These are phyloP conservation scores for Penicillium turbatum DNA, from an alignment of 495 filamentous ascomycete species.

Conservation along the genomic window DNA sequence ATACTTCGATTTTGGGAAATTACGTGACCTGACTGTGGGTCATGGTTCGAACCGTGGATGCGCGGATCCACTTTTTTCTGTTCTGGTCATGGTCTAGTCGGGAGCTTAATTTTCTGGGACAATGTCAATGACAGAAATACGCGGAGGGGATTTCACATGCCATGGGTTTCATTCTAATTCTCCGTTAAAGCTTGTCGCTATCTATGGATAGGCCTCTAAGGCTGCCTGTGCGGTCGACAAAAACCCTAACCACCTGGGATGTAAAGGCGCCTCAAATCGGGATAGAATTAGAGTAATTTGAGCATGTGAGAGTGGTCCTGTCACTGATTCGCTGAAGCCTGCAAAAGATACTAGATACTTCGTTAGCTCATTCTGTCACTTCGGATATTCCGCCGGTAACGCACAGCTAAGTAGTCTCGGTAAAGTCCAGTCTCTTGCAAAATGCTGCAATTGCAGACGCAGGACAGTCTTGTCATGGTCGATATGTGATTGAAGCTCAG, in stretches of 20 bases:
- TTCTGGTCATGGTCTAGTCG: too few relatives aligned
- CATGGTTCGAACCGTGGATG: too few relatives aligned
- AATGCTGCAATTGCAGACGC: constrained; percentile 15
- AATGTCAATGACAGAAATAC: too few relatives aligned
- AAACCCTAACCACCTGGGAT: constrained; percentile 14
- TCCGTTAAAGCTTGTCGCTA: too few relatives aligned
- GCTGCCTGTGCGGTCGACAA: background rate
- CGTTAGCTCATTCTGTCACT: background rate
- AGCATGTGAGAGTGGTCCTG: constrained; percentile 4
- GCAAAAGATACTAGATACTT: constrained; percentile 14
- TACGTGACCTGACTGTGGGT: too few relatives aligned
- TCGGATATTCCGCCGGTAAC: background rate
- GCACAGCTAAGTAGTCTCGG: constrained; percentile 17
- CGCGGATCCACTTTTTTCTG: too few relatives aligned
- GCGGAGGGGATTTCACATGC: too few relatives aligned
- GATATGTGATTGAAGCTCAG: constrained; percentile 2
- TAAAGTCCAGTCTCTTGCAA: constrained; percentile 13
- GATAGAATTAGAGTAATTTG: constrained; percentile 12
- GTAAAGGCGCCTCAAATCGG: constrained; percentile 18
- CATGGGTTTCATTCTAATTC: too few relatives aligned
- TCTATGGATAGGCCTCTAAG: background rate
- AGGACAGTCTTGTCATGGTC: constrained; percentile 13
- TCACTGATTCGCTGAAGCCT: constrained; percentile 10
- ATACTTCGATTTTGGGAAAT: too few relatives aligned
- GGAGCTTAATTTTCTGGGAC: too few relatives aligned